Conservation (phyloP, 495 filamentous ascomycete genomes). For the Daldinia bambusicola region DNA sequence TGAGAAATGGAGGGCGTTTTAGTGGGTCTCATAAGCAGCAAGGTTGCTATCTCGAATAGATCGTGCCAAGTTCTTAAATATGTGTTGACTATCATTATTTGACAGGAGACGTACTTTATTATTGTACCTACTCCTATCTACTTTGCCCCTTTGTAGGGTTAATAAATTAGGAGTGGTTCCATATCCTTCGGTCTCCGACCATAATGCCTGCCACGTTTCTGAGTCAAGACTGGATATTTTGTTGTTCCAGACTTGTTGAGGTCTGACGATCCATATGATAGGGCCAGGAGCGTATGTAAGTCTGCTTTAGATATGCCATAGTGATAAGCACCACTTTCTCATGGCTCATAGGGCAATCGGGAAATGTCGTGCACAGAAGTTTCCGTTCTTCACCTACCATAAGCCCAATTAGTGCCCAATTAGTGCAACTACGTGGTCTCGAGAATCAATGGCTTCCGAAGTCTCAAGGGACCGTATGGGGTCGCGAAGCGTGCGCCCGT, state of each 20-base stretch:
- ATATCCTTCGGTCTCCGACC: background rate
- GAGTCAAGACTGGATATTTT: background rate
- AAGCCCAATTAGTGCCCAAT: too few relatives aligned
- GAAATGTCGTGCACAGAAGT: background rate
- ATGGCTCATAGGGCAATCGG: conserved; percentile 2
- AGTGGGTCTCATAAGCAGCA: too few relatives aligned
- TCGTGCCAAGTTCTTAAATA: too few relatives aligned
- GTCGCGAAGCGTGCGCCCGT: background rate
- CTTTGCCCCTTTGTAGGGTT: too few relatives aligned
- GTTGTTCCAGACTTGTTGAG: background rate
- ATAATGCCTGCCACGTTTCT: background rate
- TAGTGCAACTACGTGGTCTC: background rate
- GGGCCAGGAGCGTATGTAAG: background rate
- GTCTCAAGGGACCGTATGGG: background rate
- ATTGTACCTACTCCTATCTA: too few relatives aligned
- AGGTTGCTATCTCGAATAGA: too few relatives aligned
- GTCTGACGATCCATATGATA: background rate
- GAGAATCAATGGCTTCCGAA: background rate
- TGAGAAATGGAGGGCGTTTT: too few relatives aligned
- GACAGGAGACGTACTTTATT: too few relatives aligned
- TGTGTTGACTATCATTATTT: too few relatives aligned
- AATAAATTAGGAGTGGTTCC: background rate
- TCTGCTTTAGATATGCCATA: conserved; percentile 8
- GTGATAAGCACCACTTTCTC: conserved; percentile 6
- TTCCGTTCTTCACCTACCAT: background rate